These are phyloP conservation scores for Mimosa pudica DNA, from an alignment of 306 rosid genomes.

Conservation along the genomic window DNA sequence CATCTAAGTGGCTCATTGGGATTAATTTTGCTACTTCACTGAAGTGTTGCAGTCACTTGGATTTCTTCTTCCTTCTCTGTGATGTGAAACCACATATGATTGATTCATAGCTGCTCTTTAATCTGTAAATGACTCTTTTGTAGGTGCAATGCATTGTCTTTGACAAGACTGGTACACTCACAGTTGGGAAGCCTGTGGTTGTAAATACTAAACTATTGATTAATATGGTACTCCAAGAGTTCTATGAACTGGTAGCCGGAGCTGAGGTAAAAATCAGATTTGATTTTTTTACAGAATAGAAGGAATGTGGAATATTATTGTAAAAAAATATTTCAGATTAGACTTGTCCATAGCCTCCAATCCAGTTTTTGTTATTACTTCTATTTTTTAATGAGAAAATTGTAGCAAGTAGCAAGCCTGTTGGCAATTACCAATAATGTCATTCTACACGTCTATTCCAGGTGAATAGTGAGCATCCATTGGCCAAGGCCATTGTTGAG, in stretches of 20 bases:
- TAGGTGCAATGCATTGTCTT: constrained; percentile 78
- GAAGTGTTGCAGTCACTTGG: not conserved
- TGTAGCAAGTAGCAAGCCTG: no score
- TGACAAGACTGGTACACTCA: constrained; percentile 87
- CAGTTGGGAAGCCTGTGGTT: constrained; percentile 71
- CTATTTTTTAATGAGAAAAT: no score
- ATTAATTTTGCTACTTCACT: constrained; percentile 1
- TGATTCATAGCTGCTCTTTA: not conserved
- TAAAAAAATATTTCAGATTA: no score
- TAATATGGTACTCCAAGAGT: constrained; percentile 43
- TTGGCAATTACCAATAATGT: no score
- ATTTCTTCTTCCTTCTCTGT: constrained; percentile 10
- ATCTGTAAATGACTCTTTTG: constrained; percentile 25
- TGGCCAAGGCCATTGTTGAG: constrained; percentile 75
- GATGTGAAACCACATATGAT: not conserved
- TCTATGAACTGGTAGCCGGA: constrained; percentile 69
- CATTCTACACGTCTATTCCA: not conserved
- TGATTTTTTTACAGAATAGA: no score
- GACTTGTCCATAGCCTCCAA: no score
- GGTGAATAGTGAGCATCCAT: constrained; percentile 87
- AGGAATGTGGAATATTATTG: no score
- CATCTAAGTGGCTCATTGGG: not conserved
- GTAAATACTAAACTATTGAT: constrained; percentile 48
- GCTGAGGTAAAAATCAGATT: constrained; percentile 50
- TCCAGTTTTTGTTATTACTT: no score